phyloP scores from a whole-genome alignment of 1,284 basidiomycete genomes.

The Tremellales sp. region DNA sequence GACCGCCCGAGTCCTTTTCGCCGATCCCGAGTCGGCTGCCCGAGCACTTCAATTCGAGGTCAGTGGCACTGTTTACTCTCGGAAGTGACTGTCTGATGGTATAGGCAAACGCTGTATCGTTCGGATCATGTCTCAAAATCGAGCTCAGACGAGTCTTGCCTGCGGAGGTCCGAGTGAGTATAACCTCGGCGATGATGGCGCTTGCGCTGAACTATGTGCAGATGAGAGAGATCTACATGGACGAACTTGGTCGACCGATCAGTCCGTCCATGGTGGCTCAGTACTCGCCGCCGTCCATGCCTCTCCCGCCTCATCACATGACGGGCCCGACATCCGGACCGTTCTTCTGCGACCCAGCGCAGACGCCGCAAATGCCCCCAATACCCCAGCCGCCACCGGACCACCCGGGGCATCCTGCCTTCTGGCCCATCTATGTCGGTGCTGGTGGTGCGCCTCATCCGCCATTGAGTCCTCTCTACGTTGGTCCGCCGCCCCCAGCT shows the following conservation, averaged over 20 bases:
- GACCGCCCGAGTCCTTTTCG: conserved; percentile 30
- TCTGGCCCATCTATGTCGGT: no score
- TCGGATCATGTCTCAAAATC: conserved; percentile 28
- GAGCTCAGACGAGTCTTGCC: conserved; percentile 27
- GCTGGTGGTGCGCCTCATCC: no score
- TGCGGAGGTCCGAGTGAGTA: conserved; percentile 28
- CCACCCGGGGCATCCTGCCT: no score
- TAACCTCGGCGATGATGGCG: neutral
- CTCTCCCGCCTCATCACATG: no score
- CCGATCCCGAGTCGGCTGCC: conserved; percentile 14
- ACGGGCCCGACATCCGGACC: no score
- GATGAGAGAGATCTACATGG: conserved; percentile 29
- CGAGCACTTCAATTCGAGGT: conserved; percentile 31
- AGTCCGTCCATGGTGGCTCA: conserved; percentile 30
- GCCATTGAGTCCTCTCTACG: no score
- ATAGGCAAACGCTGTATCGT: conserved; percentile 27
- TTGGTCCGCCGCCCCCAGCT: no score
- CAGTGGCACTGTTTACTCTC: no score
- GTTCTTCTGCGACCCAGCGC: no score
- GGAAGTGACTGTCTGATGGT: neutral
- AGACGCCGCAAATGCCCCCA: neutral
- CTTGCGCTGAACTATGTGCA: conserved; percentile 2
- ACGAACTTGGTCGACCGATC: conserved; percentile 22
- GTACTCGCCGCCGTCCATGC: conserved; percentile 4
- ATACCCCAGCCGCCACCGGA: neutral